These are phyloP conservation scores for Candida tunisiensis DNA, from an alignment of 1,139 yeast species.

Conservation along the genomic window DNA sequence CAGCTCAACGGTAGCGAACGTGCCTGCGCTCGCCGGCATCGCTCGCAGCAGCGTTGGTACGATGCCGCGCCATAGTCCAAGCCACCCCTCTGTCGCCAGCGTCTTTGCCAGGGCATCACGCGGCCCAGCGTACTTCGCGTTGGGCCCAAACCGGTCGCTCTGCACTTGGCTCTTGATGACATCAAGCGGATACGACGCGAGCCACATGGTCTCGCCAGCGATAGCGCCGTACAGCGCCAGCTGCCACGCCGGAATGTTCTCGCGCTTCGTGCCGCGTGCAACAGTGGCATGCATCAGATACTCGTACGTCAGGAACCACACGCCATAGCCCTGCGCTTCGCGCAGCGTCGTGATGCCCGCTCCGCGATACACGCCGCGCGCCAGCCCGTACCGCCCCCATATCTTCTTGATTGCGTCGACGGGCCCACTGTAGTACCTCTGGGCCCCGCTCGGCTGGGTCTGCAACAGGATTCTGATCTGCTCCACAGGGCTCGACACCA, in stretches of 20 bases:
- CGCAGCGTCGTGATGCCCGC: conserved; percentile 40
- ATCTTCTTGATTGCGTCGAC: conserved; percentile 33
- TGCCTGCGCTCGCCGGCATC: conserved; percentile 59
- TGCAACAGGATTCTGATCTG: conserved; percentile 60
- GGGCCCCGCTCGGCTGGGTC: conserved; percentile 27
- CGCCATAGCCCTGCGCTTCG: conserved; percentile 70
- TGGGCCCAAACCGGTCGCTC: conserved; percentile 38
- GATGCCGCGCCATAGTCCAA: conserved; percentile 59
- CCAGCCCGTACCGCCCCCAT: conserved; percentile 28
- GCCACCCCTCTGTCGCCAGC: conserved; percentile 27
- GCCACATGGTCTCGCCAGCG: conserved; percentile 63
- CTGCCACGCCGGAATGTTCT: conserved; percentile 43
- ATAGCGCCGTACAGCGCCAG: conserved; percentile 46
- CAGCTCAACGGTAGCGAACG: conserved; percentile 62
- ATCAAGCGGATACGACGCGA: conserved; percentile 53
- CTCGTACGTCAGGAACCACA: conserved; percentile 68
- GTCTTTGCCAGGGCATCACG: conserved; percentile 32
- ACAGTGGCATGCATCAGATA: conserved; percentile 25
- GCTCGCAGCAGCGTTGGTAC: conserved; percentile 57
- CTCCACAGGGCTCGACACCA: conserved; percentile 60
- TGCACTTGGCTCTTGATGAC: conserved; percentile 58
- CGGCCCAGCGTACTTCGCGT: conserved; percentile 31
- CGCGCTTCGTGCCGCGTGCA: conserved; percentile 22
- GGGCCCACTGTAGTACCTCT: conserved; percentile 31
- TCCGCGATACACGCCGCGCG: conserved; percentile 51